A percentile compares a stretch with the other conserved stretches of the same genome.
phyloP scores from a whole-genome alignment of 257 asterid genomes.

The Fraxinus anomala region DNA sequence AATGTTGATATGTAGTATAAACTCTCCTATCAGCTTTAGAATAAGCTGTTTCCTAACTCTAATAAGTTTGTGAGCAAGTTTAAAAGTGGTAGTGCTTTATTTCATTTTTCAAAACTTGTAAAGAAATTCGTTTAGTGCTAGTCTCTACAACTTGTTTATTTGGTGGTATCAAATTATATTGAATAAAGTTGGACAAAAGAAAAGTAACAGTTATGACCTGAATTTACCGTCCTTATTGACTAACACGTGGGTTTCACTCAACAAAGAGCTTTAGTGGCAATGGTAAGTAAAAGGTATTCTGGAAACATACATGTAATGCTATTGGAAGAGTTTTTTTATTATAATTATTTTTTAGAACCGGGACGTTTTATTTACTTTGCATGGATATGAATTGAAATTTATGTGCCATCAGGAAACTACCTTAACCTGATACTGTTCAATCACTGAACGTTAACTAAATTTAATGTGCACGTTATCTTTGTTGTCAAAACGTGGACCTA shows the following conservation, averaged over 20 bases:
- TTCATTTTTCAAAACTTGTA: neutral
- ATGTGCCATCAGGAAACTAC: conserved; percentile 9
- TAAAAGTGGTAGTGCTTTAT: neutral
- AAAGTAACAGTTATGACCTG: neutral
- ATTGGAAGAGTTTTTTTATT: too few relatives aligned
- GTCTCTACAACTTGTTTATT: neutral
- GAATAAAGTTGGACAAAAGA: neutral
- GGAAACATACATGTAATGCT: neutral
- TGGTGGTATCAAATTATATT: neutral
- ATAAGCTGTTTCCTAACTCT: neutral
- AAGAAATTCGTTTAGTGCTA: neutral
- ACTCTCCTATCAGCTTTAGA: neutral
- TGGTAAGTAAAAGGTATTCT: neutral
- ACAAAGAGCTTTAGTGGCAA: neutral
- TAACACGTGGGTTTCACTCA: neutral
- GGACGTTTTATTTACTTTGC: neutral
- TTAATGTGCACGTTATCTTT: conserved; percentile 1
- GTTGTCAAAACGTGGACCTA: neutral
- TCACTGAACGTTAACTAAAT: conserved; percentile 1
- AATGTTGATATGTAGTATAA: neutral
- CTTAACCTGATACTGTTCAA: conserved; percentile 9
- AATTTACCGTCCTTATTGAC: neutral
- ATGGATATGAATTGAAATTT: neutral
- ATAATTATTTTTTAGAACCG: neutral
- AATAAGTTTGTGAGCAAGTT: neutral